Evolutionary conservation across 768 basidiomycete genomes (phyloP).

Genomic region (Dentipellis fragilis): DNA sequence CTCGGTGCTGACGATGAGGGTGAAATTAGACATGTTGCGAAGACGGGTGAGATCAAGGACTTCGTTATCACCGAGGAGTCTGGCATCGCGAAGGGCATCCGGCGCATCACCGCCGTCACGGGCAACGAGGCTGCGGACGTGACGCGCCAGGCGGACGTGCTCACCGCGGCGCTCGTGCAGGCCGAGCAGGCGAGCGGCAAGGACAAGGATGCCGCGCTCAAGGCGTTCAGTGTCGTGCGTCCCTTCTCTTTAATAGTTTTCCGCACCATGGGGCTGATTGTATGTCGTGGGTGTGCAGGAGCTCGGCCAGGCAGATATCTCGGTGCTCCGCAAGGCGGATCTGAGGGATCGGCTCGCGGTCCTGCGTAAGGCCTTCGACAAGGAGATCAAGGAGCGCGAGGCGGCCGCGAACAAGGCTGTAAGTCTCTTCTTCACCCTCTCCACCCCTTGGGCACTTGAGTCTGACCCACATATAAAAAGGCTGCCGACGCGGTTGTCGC

Average conservation of each 20-base stretch:
- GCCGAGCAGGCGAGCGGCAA: constrained; percentile 55
- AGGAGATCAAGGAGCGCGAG: constrained; percentile 76
- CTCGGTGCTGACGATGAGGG: not conserved
- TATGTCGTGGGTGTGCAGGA: constrained; percentile 41
- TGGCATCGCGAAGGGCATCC: constrained; percentile 96
- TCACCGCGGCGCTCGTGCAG: constrained; percentile 51
- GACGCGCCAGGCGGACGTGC: constrained; percentile 51
- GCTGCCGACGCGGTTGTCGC: constrained; percentile 57
- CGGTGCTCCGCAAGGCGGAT: constrained; percentile 70
- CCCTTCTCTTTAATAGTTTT: not conserved
- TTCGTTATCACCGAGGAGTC: constrained; percentile 93
- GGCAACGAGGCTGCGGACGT: constrained; percentile 88
- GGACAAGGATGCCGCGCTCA: constrained; percentile 83
- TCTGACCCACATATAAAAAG: constrained; percentile 26
- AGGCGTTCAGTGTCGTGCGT: constrained; percentile 67
- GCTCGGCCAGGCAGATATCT: constrained; percentile 83
- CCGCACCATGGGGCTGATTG: not conserved
- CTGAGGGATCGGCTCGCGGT: constrained; percentile 63
- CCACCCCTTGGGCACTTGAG: not conserved
- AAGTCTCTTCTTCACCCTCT: constrained; percentile 10
- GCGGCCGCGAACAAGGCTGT: constrained; percentile 71
- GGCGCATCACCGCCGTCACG: constrained; percentile 89
- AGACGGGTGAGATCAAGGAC: constrained; percentile 95
- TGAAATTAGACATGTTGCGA: constrained; percentile 70
- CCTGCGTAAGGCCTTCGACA: constrained; percentile 77